Conservation (phyloP, 2,329 filamentous ascomycete genomes). For the Stachybotrys chlorohalonatus region DNA sequence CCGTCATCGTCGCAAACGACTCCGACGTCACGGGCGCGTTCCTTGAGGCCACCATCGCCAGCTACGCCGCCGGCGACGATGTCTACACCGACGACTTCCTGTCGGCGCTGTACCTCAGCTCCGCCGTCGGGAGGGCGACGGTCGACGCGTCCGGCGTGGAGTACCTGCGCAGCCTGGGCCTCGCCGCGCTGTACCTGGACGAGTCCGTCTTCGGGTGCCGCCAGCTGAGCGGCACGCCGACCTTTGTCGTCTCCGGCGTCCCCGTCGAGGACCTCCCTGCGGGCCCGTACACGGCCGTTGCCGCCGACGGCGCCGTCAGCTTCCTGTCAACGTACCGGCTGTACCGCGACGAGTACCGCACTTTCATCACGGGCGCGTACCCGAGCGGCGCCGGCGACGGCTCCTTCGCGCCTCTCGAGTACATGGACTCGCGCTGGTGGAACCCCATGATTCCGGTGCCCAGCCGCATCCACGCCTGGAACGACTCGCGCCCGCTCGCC, state of each 20-base stretch:
- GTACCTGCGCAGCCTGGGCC: background rate
- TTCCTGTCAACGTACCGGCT: background rate
- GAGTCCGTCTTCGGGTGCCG: background rate
- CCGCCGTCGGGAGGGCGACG: background rate
- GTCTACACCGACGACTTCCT: background rate
- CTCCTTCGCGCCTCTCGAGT: background rate
- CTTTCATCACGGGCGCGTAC: background rate
- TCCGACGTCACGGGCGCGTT: background rate
- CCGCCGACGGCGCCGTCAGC: background rate
- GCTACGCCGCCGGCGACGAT: background rate
- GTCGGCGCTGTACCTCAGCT: background rate
- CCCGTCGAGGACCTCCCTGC: background rate
- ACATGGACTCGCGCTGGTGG: slow-evolving; percentile 1
- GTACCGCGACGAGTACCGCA: slow-evolving; percentile 1
- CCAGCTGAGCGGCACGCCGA: background rate
- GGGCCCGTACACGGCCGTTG: background rate
- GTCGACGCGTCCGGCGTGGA: background rate
- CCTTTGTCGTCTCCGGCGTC: background rate
- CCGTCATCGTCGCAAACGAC: background rate
- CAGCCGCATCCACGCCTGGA: background rate
- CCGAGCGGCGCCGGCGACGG: background rate
- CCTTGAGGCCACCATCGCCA: background rate
- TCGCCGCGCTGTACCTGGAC: background rate
- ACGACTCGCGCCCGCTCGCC: background rate
- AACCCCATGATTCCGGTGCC: slow-evolving; percentile 1